phyloP scores from a whole-genome alignment of 495 filamentous ascomycete species.

The Talaromyces adpressus region DNA sequence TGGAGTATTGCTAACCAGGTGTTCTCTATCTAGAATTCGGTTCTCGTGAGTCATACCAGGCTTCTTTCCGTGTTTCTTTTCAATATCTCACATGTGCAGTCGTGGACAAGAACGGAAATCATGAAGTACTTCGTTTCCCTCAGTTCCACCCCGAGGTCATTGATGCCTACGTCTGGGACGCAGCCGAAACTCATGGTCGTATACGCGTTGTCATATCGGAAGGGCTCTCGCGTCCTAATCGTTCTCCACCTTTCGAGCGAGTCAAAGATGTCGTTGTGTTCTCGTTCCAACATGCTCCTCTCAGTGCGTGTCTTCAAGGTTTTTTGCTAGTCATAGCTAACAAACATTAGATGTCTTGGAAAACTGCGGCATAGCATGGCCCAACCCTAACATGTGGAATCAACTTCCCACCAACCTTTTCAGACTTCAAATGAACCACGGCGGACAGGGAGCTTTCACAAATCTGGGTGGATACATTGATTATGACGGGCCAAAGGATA shows the following conservation, averaged over 20 bases:
- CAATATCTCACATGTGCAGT: slow-evolving; percentile 29
- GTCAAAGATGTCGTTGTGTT: slow-evolving; percentile 71
- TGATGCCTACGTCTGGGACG: slow-evolving; percentile 64
- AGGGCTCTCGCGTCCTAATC: slow-evolving; percentile 47
- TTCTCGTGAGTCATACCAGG: slow-evolving; percentile 13
- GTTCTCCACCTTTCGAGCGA: slow-evolving; percentile 54
- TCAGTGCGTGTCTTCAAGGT: slow-evolving; percentile 43
- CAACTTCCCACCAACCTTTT: slow-evolving; percentile 35
- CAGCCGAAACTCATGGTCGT: slow-evolving; percentile 61
- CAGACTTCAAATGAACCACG: slow-evolving; percentile 23
- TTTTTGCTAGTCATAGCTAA: slow-evolving; percentile 10
- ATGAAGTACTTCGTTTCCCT: slow-evolving; percentile 63
- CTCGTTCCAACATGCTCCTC: slow-evolving; percentile 80
- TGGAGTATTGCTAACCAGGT: background rate
- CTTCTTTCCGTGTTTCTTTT: background rate
- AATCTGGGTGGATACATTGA: background rate
- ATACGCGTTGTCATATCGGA: slow-evolving; percentile 77
- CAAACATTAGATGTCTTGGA: slow-evolving; percentile 61
- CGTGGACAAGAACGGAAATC: slow-evolving; percentile 52
- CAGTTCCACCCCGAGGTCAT: slow-evolving; percentile 66
- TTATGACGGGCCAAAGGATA: slow-evolving; percentile 18
- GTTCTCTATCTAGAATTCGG: slow-evolving; percentile 16
- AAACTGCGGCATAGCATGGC: slow-evolving; percentile 72
- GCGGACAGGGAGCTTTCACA: background rate
- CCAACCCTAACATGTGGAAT: slow-evolving; percentile 67